A percentile compares a stretch with the other conserved stretches of the same genome.
phyloP scores from a whole-genome alignment of 345 rosid species.

The Eucalyptus victrix region DNA sequence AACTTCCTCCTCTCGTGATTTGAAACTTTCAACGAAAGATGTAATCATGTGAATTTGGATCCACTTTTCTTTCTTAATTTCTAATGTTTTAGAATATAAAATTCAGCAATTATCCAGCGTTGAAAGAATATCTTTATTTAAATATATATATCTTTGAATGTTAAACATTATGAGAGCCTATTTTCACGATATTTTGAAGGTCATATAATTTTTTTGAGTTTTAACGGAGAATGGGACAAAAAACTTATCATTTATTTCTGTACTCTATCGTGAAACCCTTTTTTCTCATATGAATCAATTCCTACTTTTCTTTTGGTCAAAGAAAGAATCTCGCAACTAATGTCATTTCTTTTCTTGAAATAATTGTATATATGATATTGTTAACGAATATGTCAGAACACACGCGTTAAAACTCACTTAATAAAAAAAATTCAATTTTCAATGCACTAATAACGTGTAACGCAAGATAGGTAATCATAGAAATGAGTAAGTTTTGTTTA shows the following conservation, averaged over 20 bases:
- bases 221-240: neutral
- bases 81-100: neutral
- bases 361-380: neutral
- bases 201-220: neutral
- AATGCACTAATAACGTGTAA: neutral
- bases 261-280: fast-evolving
- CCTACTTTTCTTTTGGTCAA: neutral
- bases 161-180: neutral
- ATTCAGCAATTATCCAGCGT: neutral
- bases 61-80: neutral
- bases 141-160: neutral
- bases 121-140: neutral
- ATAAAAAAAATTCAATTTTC: neutral
- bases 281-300: neutral
- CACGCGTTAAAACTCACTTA: neutral
- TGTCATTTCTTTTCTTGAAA: neutral
- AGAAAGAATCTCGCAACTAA: neutral
- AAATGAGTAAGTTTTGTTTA: neutral
- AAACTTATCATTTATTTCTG: neutral
- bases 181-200: neutral
- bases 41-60: neutral
- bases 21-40: neutral
- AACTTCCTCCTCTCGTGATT: neutral
- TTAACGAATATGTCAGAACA: fast-evolving
- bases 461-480: neutral